Base-by-base conservation (phyloP, 2,329 filamentous ascomycete genomes). In the Aspergillus tanneri region DNA sequence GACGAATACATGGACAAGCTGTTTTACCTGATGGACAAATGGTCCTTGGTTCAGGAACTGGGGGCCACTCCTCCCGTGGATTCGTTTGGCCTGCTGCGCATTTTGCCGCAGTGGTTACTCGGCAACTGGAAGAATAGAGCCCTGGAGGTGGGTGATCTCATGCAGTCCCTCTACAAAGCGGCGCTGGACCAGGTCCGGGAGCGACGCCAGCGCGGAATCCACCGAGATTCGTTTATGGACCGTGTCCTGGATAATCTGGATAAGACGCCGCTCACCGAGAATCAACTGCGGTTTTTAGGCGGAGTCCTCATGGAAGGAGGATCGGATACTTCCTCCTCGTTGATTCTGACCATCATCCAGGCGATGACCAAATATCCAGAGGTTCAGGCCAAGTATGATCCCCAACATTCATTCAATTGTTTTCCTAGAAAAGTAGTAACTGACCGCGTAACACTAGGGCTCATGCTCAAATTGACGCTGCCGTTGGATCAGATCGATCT, bases 21-120 rank as follows among this genome's bases (percentile, higher is more conserved):
- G n/a, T n/a, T n/a, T n/a, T n/a, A n/a, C n/a, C 49, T 75, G 5
- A 72, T 76, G 71, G 69, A 74, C 35, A 58, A 68, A 7, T 76
- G 69, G 70, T 69, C 70, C 4, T 61, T 67, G 32, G 64, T 77
- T 0, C 68, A 76, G 61, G 77, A 78, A 54, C 65, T 70, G 0
- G 77, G 76, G 1, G 72, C 70, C 10, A 78, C 74, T 0, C 76
- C 77, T 0, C 76, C 77, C 0, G 72, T 79, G 1, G 77, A 79
- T 43, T 65, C 74, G 27, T 76, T 73, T 43, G 73, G 76, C 0
- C 63, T 72, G 21, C 57, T 79, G 8, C 69, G 75, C 30, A 66
- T 55, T 4, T 52, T 78, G 8, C 77, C 77, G 0, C 63, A 77
- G 46, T 43, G 44, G 0, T 32, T 75, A 2, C 68, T 74, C 37